A percentile compares a stretch with the other conserved stretches of the same genome.
Conservation (phyloP, 257 asterid genomes). For the Hygrophila difformis region DNA sequence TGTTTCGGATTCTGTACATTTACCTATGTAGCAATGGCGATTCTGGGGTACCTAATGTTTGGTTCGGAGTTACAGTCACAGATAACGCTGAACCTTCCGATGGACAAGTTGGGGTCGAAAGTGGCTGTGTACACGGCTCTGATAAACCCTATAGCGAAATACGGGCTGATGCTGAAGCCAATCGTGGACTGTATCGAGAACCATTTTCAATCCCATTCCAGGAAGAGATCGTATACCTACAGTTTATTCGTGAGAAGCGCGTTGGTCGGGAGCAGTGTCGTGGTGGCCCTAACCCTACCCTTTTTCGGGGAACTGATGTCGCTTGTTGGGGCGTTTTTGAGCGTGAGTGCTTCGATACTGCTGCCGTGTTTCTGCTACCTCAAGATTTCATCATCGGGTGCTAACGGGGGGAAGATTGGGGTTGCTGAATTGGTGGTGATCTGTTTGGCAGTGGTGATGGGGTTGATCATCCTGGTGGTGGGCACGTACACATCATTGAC, state of each 20-base stretch:
- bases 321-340: conserved; percentile 62
- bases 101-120: conserved; percentile 37
- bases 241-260: conserved; percentile 25
- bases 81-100: conserved; percentile 67
- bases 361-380: conserved; percentile 76
- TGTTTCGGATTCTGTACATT: conserved; percentile 56
- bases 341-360: conserved; percentile 53
- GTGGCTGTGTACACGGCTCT: conserved; percentile 76
- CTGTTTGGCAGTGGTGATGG: conserved; percentile 33
- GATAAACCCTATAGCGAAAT: conserved; percentile 76
- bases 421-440: conserved; percentile 23
- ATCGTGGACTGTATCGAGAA: conserved; percentile 43
- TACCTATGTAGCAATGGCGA: conserved; percentile 63
- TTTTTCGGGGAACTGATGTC: conserved; percentile 64
- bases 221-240: conserved; percentile 24
- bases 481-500: conserved; percentile 54
- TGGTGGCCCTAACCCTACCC: conserved; percentile 59
- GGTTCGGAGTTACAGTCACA: conserved; percentile 59
- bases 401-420: conserved; percentile 30
- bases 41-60: conserved; percentile 69
- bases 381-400: conserved; percentile 48
- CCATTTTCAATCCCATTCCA: conserved; percentile 18
- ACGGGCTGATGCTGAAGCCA: conserved; percentile 74
- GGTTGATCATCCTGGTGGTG: conserved; percentile 33
- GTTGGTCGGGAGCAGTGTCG: conserved; percentile 52